Evolutionary conservation across 1,284 basidiomycete genomes (phyloP).

Genomic region (Ustilago tritici): DNA sequence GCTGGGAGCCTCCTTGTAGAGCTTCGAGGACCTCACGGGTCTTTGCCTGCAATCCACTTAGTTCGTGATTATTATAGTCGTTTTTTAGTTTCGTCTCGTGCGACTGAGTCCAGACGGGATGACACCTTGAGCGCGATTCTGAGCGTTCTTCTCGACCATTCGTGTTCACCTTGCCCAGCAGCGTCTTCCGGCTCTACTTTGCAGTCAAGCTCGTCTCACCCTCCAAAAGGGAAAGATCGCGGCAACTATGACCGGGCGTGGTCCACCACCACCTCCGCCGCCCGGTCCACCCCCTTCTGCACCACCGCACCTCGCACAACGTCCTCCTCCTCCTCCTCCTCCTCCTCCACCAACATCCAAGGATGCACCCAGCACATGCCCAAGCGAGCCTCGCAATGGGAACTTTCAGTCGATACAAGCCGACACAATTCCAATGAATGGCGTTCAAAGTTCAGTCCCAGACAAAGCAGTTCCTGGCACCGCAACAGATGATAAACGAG

Average conservation of each 20-base stretch:
- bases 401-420: not conserved
- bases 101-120: too few species aligned
- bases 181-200: not conserved
- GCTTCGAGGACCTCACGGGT: too few species aligned
- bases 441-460: too few species aligned
- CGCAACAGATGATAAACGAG: constrained; percentile 24
- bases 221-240: not conserved
- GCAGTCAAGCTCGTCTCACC: not conserved
- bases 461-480: not conserved
- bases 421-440: not conserved
- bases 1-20: too few species aligned
- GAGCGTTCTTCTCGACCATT: constrained; percentile 1
- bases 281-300: constrained; percentile 45
- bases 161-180: not conserved
- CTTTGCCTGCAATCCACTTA: too few species aligned
- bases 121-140: not conserved
- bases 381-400: not conserved
- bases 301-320: constrained; percentile 24
- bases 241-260: constrained; percentile 32
- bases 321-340: not conserved
- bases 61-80: too few species aligned
- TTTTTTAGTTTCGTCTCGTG: too few species aligned
- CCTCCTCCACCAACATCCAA: not conserved
- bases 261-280: constrained; percentile 32
- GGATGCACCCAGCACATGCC: not conserved